Evolutionary conservation across 768 basidiomycete species (phyloP).

Genomic region (Grammothele lineata): DNA sequence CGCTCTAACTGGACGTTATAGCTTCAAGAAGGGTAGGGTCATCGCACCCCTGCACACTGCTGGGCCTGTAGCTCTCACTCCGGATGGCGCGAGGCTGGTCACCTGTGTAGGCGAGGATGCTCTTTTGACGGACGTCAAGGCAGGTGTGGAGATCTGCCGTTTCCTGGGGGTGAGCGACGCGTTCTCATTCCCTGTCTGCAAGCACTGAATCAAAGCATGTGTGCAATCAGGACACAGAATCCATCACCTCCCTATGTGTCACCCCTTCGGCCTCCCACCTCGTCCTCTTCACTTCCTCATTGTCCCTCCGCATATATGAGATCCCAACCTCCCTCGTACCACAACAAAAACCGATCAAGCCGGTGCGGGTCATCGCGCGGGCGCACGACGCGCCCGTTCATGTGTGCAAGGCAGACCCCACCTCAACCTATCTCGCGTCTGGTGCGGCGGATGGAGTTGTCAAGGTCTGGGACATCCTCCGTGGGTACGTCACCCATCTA

Average conservation of each 20-base stretch:
- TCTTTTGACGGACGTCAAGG: conserved; percentile 74
- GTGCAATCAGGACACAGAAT: conserved; percentile 83
- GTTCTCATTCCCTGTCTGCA: too few species aligned
- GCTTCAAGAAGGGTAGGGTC: conserved; percentile 71
- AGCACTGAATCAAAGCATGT: too few species aligned
- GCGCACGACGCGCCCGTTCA: conserved; percentile 95
- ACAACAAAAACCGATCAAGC: conserved; percentile 50
- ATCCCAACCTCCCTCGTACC: conserved; percentile 50
- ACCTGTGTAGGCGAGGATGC: conserved; percentile 88
- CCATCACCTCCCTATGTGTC: conserved; percentile 80
- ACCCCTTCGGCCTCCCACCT: conserved; percentile 74
- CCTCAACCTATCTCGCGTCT: conserved; percentile 88
- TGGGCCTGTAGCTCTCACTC: conserved; percentile 77
- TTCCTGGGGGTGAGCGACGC: conserved; percentile 81
- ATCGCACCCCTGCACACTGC: conserved; percentile 84
- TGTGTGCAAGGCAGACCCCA: conserved; percentile 79
- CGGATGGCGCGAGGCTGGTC: conserved; percentile 74
- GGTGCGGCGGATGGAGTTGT: conserved; percentile 96
- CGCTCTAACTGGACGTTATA: conserved; percentile 31
- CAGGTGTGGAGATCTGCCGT: conserved; percentile 71
- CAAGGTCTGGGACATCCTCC: conserved; percentile 91
- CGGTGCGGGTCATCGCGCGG: conserved; percentile 70
- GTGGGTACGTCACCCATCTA: conserved; percentile 88
- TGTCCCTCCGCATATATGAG: conserved; percentile 80
- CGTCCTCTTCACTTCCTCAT: conserved; percentile 74